Conservation (phyloP, 345 rosid species). For the Ricinus communis region DNA sequence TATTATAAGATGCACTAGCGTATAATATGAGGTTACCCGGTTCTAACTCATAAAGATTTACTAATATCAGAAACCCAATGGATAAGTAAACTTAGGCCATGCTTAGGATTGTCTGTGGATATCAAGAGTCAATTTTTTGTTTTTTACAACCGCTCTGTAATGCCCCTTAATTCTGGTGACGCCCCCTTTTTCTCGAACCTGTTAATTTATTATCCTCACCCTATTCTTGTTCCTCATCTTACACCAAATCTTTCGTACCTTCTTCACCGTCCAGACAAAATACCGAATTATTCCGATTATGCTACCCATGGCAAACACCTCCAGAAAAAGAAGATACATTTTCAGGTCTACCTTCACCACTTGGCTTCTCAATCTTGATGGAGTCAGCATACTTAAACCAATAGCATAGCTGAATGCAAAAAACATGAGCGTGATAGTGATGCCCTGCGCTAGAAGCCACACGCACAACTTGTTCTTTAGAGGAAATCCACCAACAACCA, state of each 20-base stretch:
- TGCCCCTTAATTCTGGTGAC: too few relatives aligned
- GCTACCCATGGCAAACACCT: background rate
- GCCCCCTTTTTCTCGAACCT: too few relatives aligned
- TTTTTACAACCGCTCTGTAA: too few relatives aligned
- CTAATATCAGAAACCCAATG: too few relatives aligned
- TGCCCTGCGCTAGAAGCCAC: background rate
- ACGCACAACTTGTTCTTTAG: background rate
- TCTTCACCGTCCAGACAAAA: background rate
- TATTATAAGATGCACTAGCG: too few relatives aligned
- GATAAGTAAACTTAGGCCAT: too few relatives aligned
- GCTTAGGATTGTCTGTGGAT: too few relatives aligned
- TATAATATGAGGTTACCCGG: too few relatives aligned
- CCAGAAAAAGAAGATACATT: background rate
- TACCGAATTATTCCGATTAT: background rate
- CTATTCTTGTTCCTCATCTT: background rate
- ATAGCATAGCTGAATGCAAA: background rate
- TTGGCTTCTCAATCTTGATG: background rate
- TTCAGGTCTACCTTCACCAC: background rate
- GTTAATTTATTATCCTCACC: too few relatives aligned
- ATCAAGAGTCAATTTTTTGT: too few relatives aligned
- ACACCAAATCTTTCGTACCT: background rate
- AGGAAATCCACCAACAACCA: slow-evolving; percentile 4
- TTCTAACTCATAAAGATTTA: too few relatives aligned
- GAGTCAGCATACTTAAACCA: background rate
- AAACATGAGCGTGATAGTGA: background rate